These are phyloP conservation scores for Stachybotrys chartarum DNA, from an alignment of 2,329 filamentous ascomycete genomes.

Conservation along the genomic window DNA sequence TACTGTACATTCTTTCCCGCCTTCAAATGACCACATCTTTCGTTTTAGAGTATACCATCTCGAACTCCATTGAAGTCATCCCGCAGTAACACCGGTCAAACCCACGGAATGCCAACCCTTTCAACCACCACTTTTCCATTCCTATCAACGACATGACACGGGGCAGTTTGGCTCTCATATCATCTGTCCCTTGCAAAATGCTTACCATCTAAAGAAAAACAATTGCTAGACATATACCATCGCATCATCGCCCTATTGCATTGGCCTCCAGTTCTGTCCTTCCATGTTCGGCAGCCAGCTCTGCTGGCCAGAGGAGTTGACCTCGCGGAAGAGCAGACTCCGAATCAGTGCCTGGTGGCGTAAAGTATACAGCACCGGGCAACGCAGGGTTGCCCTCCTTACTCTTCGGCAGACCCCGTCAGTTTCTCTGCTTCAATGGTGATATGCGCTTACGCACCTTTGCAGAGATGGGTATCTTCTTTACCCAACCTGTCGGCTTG, in stretches of 20 bases:
- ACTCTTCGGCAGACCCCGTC: neutral
- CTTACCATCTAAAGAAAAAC: too few species aligned
- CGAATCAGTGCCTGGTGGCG: neutral
- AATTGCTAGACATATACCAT: neutral
- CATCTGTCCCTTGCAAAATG: too few species aligned
- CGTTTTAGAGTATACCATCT: too few species aligned
- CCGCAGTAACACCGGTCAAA: too few species aligned
- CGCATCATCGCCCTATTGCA: neutral
- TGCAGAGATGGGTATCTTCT: conserved; percentile 17
- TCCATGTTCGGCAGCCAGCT: conserved; percentile 1
- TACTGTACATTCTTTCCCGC: too few species aligned
- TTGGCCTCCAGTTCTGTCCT: conserved; percentile 1
- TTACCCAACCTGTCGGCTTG: conserved; percentile 21
- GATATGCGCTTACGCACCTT: conserved; percentile 2
- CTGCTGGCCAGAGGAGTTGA: neutral
- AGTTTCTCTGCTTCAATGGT: neutral
- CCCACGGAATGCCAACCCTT: too few species aligned
- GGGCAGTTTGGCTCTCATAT: too few species aligned
- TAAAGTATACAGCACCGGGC: conserved; percentile 1
- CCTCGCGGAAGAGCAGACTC: neutral
- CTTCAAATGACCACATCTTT: too few species aligned
- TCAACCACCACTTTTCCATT: too few species aligned
- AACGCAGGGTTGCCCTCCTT: neutral
- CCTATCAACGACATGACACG: too few species aligned
- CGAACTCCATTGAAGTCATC: too few species aligned